Evolutionary conservation across 129 eudicot species (phyloP), one percentile per base, ranked within the genome.

Genomic region (Solidago caesia): DNA sequence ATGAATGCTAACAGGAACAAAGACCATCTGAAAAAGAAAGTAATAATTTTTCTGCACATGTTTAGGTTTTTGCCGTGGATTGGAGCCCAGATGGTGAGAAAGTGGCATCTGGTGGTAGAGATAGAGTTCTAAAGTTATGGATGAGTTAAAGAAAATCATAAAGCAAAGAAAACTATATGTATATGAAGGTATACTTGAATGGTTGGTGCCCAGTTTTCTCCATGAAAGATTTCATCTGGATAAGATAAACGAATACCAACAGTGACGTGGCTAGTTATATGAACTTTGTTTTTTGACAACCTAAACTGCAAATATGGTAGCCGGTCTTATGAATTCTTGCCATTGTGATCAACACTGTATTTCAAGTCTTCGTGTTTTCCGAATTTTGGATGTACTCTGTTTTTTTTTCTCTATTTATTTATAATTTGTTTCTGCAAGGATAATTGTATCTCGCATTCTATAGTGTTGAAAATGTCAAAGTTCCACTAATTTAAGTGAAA

Each of bases 61-160:
- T 60, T 33, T 7, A 94, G 98, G 98, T 94, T 55, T 94, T 90
- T 72, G 93, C 97, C 45, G 98, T 94, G 39, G 98, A 94, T 69
- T 94, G 98, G 98, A 94, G 98, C 84, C 98, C 98, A 14, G 97
- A 94, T 87, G 98, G 98, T 29, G 98, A 94, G 84, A 94, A 94
- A 73, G 98, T 94, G 71, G 98, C 97, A 62, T 94, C 97, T 13
- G 98, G 98, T 8, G 98, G 98, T 51, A 89, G 81, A 78, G 98
- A 94, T 70, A 83, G 89, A 81, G 97, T 94, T 70, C 55, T 94
- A 85, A 94, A 94, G 83, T 59, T 94, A 27, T 94, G 98, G 98
- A 94, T 94, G 98, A 81, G 98, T 42, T 94, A 87, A 85, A 53
- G 12, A 46, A 56, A 46, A 56, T 59, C 72, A 63, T 62, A 39